A percentile compares a stretch with the other conserved stretches of the same genome.
These are phyloP conservation scores for Barnettozyma pratensis DNA, from an alignment of 805 yeast species.

Conservation along the genomic window DNA sequence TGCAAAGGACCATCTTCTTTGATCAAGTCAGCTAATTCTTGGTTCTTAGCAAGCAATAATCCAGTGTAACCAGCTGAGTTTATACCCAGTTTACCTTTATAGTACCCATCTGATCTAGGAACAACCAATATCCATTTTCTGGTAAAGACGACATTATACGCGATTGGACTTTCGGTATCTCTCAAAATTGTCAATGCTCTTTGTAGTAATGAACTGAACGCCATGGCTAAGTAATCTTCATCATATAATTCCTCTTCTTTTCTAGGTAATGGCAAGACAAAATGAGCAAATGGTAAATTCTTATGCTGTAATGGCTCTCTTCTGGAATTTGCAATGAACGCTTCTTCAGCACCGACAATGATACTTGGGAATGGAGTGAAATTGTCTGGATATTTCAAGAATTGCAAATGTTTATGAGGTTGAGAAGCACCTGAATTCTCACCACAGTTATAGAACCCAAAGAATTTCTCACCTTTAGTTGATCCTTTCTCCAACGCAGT, in stretches of 20 bases:
- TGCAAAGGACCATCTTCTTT: constrained; percentile 38
- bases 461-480: constrained; percentile 42
- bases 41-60: constrained; percentile 66
- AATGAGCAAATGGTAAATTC: constrained; percentile 77
- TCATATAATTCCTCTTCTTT: constrained; percentile 36
- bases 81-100: constrained; percentile 43
- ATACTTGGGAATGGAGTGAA: constrained; percentile 55
- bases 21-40: constrained; percentile 45
- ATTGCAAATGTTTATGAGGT: constrained; percentile 88
- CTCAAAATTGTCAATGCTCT: constrained; percentile 63
- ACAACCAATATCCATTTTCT: constrained; percentile 78
- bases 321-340: constrained; percentile 49
- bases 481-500: constrained; percentile 37
- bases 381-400: constrained; percentile 61
- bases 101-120: constrained; percentile 66
- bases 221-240: constrained; percentile 55
- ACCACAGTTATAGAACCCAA: constrained; percentile 89
- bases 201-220: constrained; percentile 68
- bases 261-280: constrained; percentile 56
- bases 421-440: constrained; percentile 90
- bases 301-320: constrained; percentile 57
- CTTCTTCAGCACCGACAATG: constrained; percentile 38
- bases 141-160: constrained; percentile 81
- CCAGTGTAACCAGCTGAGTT: constrained; percentile 84
- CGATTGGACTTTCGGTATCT: constrained; percentile 43